Conservation (phyloP, 2,329 filamentous ascomycete species). For the Colletotrichum kahawae region DNA sequence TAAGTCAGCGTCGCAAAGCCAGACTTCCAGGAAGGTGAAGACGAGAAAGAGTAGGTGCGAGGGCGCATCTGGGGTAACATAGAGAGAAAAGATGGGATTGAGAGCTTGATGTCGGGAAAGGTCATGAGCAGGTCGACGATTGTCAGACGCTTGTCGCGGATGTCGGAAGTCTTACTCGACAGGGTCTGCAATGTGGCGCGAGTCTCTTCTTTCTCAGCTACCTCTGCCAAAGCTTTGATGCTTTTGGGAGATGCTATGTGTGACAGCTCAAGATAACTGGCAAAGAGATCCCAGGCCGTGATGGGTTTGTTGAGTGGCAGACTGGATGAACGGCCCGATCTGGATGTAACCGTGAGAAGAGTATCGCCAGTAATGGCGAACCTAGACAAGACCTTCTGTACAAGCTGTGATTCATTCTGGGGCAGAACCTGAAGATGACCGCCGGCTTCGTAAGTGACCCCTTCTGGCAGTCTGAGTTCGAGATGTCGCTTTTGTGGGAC, state of each 20-base stretch:
- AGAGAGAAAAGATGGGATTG: background rate
- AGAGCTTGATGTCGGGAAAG: background rate
- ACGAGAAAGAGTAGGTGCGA: slow-evolving; percentile 67
- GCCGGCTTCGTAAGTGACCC: background rate
- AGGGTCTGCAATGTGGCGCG: background rate
- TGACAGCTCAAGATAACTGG: background rate
- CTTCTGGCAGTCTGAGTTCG: background rate
- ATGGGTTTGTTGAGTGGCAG: background rate
- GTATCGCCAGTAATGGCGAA: background rate
- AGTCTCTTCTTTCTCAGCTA: background rate
- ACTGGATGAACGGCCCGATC: background rate
- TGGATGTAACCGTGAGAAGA: background rate
- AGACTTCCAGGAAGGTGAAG: slow-evolving; percentile 67
- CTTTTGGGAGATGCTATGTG: background rate
- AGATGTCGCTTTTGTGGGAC: background rate
- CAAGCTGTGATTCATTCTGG: background rate
- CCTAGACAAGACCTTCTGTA: background rate
- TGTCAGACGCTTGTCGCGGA: background rate
- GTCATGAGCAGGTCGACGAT: background rate
- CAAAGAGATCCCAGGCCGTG: background rate
- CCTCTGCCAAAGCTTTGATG: background rate
- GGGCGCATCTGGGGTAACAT: background rate
- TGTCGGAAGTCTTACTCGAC: background rate
- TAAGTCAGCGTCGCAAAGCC: slow-evolving; percentile 70
- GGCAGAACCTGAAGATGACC: background rate